Evolutionary conservation across 2,329 filamentous ascomycete species (phyloP).

Genomic region (Trichophyton benhamiae): DNA sequence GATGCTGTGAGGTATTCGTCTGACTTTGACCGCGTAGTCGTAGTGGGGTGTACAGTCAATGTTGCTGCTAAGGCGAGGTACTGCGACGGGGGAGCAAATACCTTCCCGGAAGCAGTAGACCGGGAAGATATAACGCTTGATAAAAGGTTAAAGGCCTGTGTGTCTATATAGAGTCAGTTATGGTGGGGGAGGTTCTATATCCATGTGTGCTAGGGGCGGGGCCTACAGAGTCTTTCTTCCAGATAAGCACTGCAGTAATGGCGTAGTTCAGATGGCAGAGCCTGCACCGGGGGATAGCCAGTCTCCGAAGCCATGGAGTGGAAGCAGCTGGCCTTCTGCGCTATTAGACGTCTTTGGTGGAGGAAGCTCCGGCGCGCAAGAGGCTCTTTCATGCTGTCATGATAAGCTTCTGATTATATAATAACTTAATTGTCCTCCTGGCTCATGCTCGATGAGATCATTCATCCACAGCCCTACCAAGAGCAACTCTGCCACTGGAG

Average conservation of each 20-base stretch:
- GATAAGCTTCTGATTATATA: not conserved
- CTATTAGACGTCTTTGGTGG: not conserved
- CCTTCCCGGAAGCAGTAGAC: constrained; percentile 33
- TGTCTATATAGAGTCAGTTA: constrained; percentile 30
- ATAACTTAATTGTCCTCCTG: not conserved
- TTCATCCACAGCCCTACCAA: not conserved
- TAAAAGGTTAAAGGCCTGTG: constrained; percentile 51
- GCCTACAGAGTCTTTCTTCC: constrained; percentile 58
- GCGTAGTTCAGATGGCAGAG: constrained; percentile 51
- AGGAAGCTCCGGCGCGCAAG: not conserved
- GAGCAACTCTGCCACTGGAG: not conserved
- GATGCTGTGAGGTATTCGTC: constrained; percentile 51
- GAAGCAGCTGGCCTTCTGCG: not conserved
- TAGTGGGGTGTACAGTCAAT: constrained; percentile 65
- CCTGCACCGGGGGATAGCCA: constrained; percentile 42
- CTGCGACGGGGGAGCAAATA: constrained; percentile 55
- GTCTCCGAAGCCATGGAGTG: not conserved
- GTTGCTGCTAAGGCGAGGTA: constrained; percentile 69
- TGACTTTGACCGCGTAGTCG: constrained; percentile 60
- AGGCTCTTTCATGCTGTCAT: not conserved
- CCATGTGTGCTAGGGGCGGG: constrained; percentile 1
- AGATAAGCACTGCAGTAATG: constrained; percentile 59
- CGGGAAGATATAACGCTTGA: constrained; percentile 30
- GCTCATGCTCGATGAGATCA: not conserved
- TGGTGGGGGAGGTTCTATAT: constrained; percentile 1